A percentile compares a stretch with the other conserved stretches of the same genome.
phyloP scores from a whole-genome alignment of 345 rosid species.

The Triadica sebifera region DNA sequence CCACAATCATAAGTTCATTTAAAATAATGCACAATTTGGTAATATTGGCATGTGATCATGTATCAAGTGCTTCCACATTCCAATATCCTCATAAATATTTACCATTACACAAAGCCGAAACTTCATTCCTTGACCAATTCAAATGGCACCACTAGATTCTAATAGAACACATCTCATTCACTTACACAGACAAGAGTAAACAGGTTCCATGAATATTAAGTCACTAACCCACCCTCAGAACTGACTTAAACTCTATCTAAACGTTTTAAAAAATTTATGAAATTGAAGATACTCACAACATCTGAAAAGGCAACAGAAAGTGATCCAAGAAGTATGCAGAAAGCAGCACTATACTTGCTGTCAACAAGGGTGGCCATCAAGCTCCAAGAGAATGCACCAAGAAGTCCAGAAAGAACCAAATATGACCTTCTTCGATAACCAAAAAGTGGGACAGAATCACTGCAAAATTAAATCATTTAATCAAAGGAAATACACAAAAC shows the following conservation, averaged over 20 bases:
- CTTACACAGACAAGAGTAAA: no score
- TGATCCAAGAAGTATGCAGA: constrained; percentile 85
- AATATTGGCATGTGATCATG: no score
- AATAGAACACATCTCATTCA: no score
- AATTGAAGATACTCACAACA: constrained; percentile 55
- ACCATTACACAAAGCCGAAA: no score
- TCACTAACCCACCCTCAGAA: background rate
- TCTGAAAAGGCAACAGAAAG: constrained; percentile 98
- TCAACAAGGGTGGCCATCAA: constrained; percentile 91
- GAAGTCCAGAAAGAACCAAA: constrained; percentile 89
- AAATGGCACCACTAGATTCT: no score
- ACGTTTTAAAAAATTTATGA: background rate
- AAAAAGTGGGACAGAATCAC: constrained; percentile 88
- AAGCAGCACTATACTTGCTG: constrained; percentile 78
- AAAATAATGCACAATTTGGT: no score
- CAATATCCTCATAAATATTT: no score
- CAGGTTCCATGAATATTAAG: no score
- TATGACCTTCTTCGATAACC: constrained; percentile 97
- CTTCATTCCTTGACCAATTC: no score
- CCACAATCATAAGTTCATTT: no score
- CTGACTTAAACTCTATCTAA: background rate
- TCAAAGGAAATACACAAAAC: constrained; percentile 18
- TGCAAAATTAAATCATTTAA: constrained; percentile 29
- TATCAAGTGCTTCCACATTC: no score
- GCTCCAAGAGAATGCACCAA: constrained; percentile 95